Base-by-base conservation (phyloP, 495 filamentous ascomycete species). In the Talaromyces ruber region DNA sequence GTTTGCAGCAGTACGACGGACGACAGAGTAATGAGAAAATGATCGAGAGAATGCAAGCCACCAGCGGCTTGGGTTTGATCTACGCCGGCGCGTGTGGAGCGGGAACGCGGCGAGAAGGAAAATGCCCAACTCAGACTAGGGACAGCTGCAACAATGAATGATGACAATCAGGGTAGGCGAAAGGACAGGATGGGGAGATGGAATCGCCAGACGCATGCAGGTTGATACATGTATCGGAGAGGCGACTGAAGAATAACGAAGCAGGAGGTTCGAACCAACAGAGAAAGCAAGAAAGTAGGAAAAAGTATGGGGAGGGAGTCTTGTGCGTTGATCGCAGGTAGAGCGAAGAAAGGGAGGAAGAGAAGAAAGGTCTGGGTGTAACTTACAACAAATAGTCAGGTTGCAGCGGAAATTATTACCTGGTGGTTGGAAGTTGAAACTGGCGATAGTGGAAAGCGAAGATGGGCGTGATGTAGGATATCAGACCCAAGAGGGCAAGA, bases 251-350 rank as follows among this genome's bases (percentile, higher is more conserved):
- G 54, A 62, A 58, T 65, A 52, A 60, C 61, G 64, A 59, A 64
- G 34, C 63, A 63, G 62, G 62, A 64, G 64, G 64, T n/a, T n/a
- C n/a, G n/a, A n/a, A n/a, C n/a, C n/a, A n/a, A 62, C 57, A 63
- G 56, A 66, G 64, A 66, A 28, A 64, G 59, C 62, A 59, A 66
- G 63, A 39, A 63, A 59, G 62, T 65, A 64, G 64, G 65, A 62
- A 67, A 70, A 39, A 11, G 30, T 11, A 34, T 34, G 59, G 12
- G n/a, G 26, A n/a, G 43, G 18, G 58, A 61, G 21, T 25, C 45
- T 8, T 7, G 39, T 52, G 18, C 39, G 24, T 25, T 16, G 39
- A 29, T 16, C 21, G 25, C 7, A 54, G 18, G 28, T 22, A 47
- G 53, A 63, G 65, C 58, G 74, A 72, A 26, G 11, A 21, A 47